These are phyloP conservation scores for Alternaria incomplexa DNA, from an alignment of 2,329 filamentous ascomycete species.

Conservation along the genomic window DNA sequence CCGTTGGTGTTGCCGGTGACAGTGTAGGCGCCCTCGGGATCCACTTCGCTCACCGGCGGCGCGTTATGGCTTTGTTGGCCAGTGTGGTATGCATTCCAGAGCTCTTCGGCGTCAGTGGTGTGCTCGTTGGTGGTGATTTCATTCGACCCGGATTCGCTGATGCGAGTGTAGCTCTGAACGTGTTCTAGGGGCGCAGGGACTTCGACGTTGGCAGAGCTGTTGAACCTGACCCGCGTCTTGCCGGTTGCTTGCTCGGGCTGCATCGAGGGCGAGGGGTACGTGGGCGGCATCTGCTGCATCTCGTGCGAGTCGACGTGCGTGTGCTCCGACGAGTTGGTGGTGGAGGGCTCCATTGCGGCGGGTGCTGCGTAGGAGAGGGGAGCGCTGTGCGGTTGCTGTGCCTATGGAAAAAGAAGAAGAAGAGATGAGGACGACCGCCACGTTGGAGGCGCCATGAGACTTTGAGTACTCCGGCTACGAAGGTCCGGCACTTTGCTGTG, in stretches of 20 bases:
- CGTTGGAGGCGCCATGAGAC: background rate
- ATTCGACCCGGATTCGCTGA: conserved; percentile 19
- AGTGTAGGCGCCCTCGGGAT: conserved; percentile 30
- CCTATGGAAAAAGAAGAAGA: background rate
- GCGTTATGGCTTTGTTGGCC: conserved; percentile 5
- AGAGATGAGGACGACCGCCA: background rate
- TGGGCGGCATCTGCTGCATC: conserved; percentile 4
- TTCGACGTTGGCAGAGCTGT: conserved; percentile 32
- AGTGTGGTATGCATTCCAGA: conserved; percentile 26
- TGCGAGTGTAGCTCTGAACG: conserved; percentile 16
- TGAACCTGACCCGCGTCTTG: conserved; percentile 33
- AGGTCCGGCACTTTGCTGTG: background rate
- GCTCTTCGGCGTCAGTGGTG: conserved; percentile 28
- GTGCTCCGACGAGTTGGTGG: conserved; percentile 17
- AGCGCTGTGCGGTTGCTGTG: background rate
- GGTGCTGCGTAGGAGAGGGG: background rate
- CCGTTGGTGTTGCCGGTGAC: conserved; percentile 36
- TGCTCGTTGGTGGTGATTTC: conserved; percentile 17
- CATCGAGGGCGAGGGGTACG: conserved; percentile 12
- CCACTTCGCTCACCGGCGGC: conserved; percentile 6
- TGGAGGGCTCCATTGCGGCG: conserved; percentile 24
- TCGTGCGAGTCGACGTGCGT: conserved; percentile 19
- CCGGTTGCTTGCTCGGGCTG: conserved; percentile 19
- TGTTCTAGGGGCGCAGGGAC: conserved; percentile 19
- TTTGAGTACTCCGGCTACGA: background rate